These are phyloP conservation scores for Simplicillium sp. DNA, from an alignment of 2,329 filamentous ascomycete genomes.

Conservation along the genomic window DNA sequence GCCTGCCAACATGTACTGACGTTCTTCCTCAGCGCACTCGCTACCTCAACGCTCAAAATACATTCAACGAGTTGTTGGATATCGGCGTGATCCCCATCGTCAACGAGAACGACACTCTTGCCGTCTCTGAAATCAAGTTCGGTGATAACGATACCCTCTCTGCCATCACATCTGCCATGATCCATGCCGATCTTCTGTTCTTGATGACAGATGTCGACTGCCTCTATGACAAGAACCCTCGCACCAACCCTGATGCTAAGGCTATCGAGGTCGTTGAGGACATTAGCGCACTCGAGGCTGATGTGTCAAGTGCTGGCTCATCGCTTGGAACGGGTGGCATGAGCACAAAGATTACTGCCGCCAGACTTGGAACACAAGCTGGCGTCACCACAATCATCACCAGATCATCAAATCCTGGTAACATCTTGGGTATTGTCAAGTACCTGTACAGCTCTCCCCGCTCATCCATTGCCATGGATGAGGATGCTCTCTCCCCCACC, in stretches of 20 bases:
- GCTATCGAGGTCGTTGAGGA: slow-evolving; percentile 91
- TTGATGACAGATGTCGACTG: slow-evolving; percentile 99
- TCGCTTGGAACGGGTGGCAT: slow-evolving; percentile 90
- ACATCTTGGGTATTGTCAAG: slow-evolving; percentile 77
- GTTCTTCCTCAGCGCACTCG: slow-evolving; percentile 58
- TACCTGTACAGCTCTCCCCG: slow-evolving; percentile 51
- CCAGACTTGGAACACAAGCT: slow-evolving; percentile 82
- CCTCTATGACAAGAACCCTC: slow-evolving; percentile 91
- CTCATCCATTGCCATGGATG: slow-evolving; percentile 12
- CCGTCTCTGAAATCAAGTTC: slow-evolving; percentile 98
- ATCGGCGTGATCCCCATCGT: slow-evolving; percentile 98
- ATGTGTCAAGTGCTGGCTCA: slow-evolving; percentile 84
- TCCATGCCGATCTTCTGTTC: slow-evolving; percentile 92
- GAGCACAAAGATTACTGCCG: slow-evolving; percentile 94
- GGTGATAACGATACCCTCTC: slow-evolving; percentile 97
- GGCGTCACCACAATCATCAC: slow-evolving; percentile 96
- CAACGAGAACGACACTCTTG: slow-evolving; percentile 96
- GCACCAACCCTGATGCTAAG: slow-evolving; percentile 73
- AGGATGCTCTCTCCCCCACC: slow-evolving; percentile 24
- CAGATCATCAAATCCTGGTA: slow-evolving; percentile 83
- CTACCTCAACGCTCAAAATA: slow-evolving; percentile 95
- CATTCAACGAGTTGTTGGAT: slow-evolving; percentile 77
- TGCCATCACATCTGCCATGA: slow-evolving; percentile 94
- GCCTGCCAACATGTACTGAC: slow-evolving; percentile 2
- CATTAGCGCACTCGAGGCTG: slow-evolving; percentile 71